These are phyloP conservation scores for Hippophae tibetana DNA, from an alignment of 306 rosid genomes.

Conservation along the genomic window DNA sequence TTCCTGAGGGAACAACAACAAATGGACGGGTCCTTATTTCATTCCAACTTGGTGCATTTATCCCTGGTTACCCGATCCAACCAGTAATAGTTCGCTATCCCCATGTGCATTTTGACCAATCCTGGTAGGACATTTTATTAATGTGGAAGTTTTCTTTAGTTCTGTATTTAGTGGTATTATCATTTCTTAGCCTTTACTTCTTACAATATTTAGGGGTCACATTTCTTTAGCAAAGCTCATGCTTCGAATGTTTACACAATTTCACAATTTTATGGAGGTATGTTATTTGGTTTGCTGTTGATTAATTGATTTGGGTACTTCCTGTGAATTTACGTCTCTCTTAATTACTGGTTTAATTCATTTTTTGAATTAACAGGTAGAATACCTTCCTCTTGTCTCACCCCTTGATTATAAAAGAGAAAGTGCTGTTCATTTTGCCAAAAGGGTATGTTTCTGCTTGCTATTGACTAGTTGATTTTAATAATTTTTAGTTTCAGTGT, in stretches of 20 bases:
- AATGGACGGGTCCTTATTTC: slow-evolving; percentile 82
- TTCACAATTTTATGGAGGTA: slow-evolving; percentile 96
- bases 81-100: slow-evolving; percentile 90
- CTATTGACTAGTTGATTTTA: too few species aligned
- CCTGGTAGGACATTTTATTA: slow-evolving; percentile 56
- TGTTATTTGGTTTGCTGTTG: background rate
- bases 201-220: slow-evolving; percentile 53
- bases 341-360: slow-evolving; percentile 11
- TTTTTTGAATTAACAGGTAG: slow-evolving; percentile 56
- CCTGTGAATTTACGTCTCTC: slow-evolving; percentile 6
- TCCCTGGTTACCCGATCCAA: slow-evolving; percentile 77
- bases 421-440: slow-evolving; percentile 54
- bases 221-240: slow-evolving; percentile 71
- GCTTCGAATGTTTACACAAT: slow-evolving; percentile 93
- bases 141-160: slow-evolving; percentile 15
- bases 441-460: slow-evolving; percentile 55
- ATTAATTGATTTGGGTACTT: background rate
- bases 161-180: slow-evolving; percentile 16
- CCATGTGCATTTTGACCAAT: slow-evolving; percentile 93
- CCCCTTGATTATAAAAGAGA: slow-evolving; percentile 61
- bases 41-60: slow-evolving; percentile 94
- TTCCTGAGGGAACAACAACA: slow-evolving; percentile 98
- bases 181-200: slow-evolving; percentile 11
- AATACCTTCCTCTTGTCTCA: slow-evolving; percentile 81
- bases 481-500: too few species aligned